Conservation (phyloP, 1,139 yeast genomes). For the Taphrina sp. region DNA sequence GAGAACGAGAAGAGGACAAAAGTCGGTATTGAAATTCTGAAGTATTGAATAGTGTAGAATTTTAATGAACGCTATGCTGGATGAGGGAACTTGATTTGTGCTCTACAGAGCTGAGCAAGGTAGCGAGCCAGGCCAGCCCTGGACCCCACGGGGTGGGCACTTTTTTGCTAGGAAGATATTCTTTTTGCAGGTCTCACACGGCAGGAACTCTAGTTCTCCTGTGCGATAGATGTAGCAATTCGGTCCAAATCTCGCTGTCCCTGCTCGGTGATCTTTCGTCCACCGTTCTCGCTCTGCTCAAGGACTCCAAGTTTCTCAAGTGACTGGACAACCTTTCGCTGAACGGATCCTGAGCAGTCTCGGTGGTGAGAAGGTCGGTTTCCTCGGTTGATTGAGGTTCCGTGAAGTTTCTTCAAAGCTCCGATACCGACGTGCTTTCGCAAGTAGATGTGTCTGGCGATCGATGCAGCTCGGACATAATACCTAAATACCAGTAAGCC, state of each 20-base stretch:
- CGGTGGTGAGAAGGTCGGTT: constrained; percentile 98
- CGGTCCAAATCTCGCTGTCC: constrained; percentile 99
- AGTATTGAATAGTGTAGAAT: too few relatives aligned
- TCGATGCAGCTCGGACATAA: constrained; percentile 87
- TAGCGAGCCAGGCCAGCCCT: too few relatives aligned
- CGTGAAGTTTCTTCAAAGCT: constrained; percentile 97
- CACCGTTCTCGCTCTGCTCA: constrained; percentile 97
- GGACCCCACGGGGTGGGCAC: too few relatives aligned
- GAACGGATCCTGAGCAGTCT: constrained; percentile 98
- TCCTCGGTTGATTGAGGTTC: constrained; percentile 99
- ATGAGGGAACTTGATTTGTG: too few relatives aligned
- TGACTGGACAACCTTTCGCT: constrained; percentile 98
- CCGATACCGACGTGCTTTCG: constrained; percentile 99
- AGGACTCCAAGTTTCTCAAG: constrained; percentile 97
- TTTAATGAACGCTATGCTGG: too few relatives aligned
- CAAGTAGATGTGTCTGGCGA: constrained; percentile 99
- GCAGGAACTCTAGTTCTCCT: constrained; percentile 60
- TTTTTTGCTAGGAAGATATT: too few relatives aligned
- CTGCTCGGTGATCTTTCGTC: constrained; percentile 98
- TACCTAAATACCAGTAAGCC: constrained; percentile 29
- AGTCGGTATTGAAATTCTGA: too few relatives aligned
- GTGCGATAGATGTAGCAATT: constrained; percentile 98
- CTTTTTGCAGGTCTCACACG: too few relatives aligned
- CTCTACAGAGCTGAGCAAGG: too few relatives aligned
- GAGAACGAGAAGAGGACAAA: too few relatives aligned